These are phyloP conservation scores for Tubosaeta sp. DNA, from an alignment of 768 basidiomycete genomes.

Conservation along the genomic window DNA sequence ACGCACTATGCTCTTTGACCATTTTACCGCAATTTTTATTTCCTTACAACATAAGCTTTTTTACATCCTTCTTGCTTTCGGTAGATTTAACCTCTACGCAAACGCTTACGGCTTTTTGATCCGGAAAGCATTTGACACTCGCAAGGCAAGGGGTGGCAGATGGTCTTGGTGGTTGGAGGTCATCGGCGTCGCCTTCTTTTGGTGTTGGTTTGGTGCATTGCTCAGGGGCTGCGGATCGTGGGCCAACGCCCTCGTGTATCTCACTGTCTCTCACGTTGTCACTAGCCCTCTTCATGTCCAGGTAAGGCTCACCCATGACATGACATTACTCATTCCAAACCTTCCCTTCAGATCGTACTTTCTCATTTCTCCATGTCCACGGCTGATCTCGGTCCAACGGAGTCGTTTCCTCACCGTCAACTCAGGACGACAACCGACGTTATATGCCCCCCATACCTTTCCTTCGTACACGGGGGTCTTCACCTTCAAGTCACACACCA, in stretches of 20 bases:
- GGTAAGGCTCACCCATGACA: slow-evolving; percentile 38
- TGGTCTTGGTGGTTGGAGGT: slow-evolving; percentile 83
- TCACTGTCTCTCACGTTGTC: slow-evolving; percentile 79
- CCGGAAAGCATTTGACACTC: slow-evolving; percentile 59
- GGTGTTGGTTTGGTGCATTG: slow-evolving; percentile 78
- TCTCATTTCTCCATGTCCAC: slow-evolving; percentile 98
- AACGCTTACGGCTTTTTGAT: slow-evolving; percentile 78
- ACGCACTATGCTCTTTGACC: slow-evolving; percentile 77
- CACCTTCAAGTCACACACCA: slow-evolving; percentile 98
- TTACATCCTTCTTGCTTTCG: slow-evolving; percentile 86
- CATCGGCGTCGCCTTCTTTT: slow-evolving; percentile 73
- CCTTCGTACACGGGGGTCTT: slow-evolving; percentile 93
- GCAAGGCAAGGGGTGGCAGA: slow-evolving; percentile 59
- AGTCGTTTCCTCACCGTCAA: slow-evolving; percentile 92
- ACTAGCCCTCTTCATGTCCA: slow-evolving; percentile 94
- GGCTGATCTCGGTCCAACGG: slow-evolving; percentile 80
- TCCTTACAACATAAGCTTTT: slow-evolving; percentile 87
- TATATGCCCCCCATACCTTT: slow-evolving; percentile 76
- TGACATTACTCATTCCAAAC: slow-evolving; percentile 4
- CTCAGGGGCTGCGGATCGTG: slow-evolving; percentile 69
- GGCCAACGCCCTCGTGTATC: slow-evolving; percentile 64
- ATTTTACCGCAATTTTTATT: slow-evolving; percentile 58
- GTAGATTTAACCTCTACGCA: slow-evolving; percentile 91
- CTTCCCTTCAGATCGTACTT: slow-evolving; percentile 69
- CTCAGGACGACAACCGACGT: slow-evolving; percentile 98